Base-by-base conservation (phyloP, 345 rosid genomes). In the Camelina hispida region DNA sequence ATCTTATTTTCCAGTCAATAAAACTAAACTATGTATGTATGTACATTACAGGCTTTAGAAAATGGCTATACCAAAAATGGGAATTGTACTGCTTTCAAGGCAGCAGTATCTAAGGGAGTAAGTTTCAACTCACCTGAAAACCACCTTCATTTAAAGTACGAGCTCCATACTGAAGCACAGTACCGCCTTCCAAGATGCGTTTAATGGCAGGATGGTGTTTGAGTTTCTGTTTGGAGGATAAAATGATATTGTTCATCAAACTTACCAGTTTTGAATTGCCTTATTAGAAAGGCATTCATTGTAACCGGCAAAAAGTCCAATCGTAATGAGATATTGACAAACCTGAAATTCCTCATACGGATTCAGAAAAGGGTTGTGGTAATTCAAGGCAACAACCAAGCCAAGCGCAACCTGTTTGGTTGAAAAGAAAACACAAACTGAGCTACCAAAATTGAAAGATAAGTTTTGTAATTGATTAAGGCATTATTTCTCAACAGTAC, bases 291-390 rank as follows among this genome's bases (percentile, higher is more conserved):
- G 2, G 14, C 54, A 47, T n/a, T 15, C 0, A n/a, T 14, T 23
- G 53, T 28, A 69, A 54, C 57, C 52, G 32, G 28, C 42, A 9
- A n/a, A 30, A 56, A 55, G 12, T 43, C 48, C 42, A 6, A 34
- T 34, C 0, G 2, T 50, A 25, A 40, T 18, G 38, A 60, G 53
- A 59, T 20, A 62, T 5, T 30, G 67, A 40, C 71, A 62, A 34
- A 90, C 98, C 97, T 91, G 98, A 69, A 94, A 94, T 83, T 91
- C 97, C 74, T 91, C 96, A 6, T 86, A 94, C 37, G 97, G 98
- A 77, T 83, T 94, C 78, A 94, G 77, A 81, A 75, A 88, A 72
- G 97, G 98, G 69, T 90, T 90, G 46, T 62, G 91, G 83, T 94
- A 94, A 80, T 94, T 85, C 83, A 94, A 73, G 76, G 96, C 96